A percentile compares a stretch with the other conserved stretches of the same genome.
Evolutionary conservation across 1,284 basidiomycete species (phyloP).

Genomic region (Malassezia equina): DNA sequence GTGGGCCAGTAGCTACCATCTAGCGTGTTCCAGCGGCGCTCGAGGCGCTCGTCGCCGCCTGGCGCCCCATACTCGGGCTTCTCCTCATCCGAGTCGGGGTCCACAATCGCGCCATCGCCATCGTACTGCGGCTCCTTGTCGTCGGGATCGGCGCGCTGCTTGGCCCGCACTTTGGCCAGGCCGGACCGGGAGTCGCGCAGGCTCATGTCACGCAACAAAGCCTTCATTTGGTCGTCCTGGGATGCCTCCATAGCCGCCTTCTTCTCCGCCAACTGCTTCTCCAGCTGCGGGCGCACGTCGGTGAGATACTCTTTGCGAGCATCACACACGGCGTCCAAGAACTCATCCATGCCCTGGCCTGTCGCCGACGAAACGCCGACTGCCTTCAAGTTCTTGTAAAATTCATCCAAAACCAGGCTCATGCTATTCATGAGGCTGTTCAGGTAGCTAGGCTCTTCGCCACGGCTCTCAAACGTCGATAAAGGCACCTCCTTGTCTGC

Average conservation of each 20-base stretch:
- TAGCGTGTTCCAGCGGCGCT: slow-evolving; percentile 11
- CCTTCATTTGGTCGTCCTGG: slow-evolving; percentile 60
- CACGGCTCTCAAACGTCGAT: slow-evolving; percentile 10
- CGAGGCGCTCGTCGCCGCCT: slow-evolving; percentile 10
- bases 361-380: slow-evolving; percentile 94
- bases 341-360: slow-evolving; percentile 78
- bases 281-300: slow-evolving; percentile 82
- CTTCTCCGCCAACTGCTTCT: slow-evolving; percentile 56
- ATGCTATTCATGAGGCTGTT: slow-evolving; percentile 98
- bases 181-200: slow-evolving; percentile 20
- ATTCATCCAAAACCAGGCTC: slow-evolving; percentile 95
- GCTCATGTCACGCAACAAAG: slow-evolving; percentile 77
- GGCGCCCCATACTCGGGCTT: slow-evolving; percentile 21
- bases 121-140: slow-evolving; percentile 25
- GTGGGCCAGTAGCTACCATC: slow-evolving; percentile 18
- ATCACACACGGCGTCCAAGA: slow-evolving; percentile 79
- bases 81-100: slow-evolving; percentile 42
- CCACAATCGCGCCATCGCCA: slow-evolving; percentile 45
- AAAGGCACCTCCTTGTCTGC: not conserved
- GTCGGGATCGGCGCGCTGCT: slow-evolving; percentile 5
- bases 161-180: slow-evolving; percentile 44
- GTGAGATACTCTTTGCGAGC: slow-evolving; percentile 75
- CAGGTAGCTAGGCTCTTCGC: slow-evolving; percentile 89
- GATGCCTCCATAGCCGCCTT: slow-evolving; percentile 60
- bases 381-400: slow-evolving; percentile 88